Evolutionary conservation across 495 filamentous ascomycete species (phyloP), one percentile per base, ranked within the genome.

Genomic region (Xylaria telfairii): DNA sequence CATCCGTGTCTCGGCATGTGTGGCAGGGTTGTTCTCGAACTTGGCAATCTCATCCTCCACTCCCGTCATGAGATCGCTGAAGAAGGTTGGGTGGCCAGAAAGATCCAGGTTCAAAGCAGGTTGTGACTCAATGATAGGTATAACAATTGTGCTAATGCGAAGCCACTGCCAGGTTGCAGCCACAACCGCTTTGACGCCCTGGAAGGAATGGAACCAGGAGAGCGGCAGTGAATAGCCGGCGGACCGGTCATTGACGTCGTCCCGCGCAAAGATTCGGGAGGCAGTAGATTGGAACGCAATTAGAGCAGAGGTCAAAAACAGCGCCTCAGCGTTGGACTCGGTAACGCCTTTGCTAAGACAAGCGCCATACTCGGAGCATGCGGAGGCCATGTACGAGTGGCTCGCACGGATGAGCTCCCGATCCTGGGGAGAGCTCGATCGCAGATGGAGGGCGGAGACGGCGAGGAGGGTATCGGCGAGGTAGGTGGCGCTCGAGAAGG

Each of bases 231-330:
- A 73, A 71, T 89, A 88, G 30, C 73, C 71, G 19, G 71, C 73
- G 21, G 72, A 71, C 17, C 73, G 67, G 21, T 76, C 77, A 47
- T 76, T 77, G 10, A 73, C 64, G 9, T 84, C 82, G 60, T 86
- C 82, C 30, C 85, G 80, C 60, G 83, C 80, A 49, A 88, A 88
- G 17, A 84, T 81, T 15, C 87, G 81, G 3, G 85, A 86, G 8
- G 87, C 87, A 7, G 85, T 87, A 13, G 86, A 84, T 72, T 89
- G 87, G 66, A 89, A 89, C 6, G 87, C 86, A 54, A 89, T 89
- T 10, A 89, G 78, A 37, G 86, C 79, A 1, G 85, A 76, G 0
- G 87, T 89, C 5, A 87, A 75, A 65, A 89, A 89, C 0, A 89
- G 76, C 7, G 86, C 81, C 74, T 89, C 87, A 19, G 87, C 86